Conservation (phyloP, 2,329 filamentous ascomycete genomes). For the Ceratocystis lukuohia region DNA sequence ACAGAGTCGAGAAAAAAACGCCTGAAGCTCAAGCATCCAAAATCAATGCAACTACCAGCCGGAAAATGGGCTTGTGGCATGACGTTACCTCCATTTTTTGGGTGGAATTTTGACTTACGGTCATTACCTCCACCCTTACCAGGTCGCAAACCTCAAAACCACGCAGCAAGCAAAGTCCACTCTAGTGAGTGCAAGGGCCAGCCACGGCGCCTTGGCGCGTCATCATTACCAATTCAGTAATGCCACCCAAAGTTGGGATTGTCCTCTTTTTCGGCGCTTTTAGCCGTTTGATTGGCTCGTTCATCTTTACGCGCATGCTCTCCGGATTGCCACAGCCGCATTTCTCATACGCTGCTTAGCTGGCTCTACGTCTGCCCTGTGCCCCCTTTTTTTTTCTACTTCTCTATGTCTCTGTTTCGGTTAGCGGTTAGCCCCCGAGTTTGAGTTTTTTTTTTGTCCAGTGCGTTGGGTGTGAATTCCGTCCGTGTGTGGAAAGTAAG, state of each 20-base stretch:
- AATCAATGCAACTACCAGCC: neutral
- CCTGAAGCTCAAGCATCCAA: neutral
- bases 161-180: neutral
- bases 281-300: conserved; percentile 13
- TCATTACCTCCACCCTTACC: neutral
- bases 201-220: neutral
- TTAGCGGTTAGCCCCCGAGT: neutral
- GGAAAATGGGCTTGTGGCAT: neutral
- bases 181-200: neutral
- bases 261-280: conserved; percentile 8
- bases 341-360: neutral
- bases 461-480: neutral
- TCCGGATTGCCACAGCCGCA: conserved; percentile 10
- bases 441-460: neutral
- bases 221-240: neutral
- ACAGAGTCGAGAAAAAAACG: neutral
- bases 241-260: neutral
- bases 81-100: neutral
- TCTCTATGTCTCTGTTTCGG: neutral
- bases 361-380: neutral
- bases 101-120: neutral
- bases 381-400: neutral
- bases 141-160: neutral
- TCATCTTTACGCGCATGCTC: neutral
- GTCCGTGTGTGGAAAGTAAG: neutral